Percentiles rank a stretch among this genome's conserved stretches.
Evolutionary conservation across 139 green algal genomes (phyloP).

Genomic region (Coccomyxa sp.): DNA sequence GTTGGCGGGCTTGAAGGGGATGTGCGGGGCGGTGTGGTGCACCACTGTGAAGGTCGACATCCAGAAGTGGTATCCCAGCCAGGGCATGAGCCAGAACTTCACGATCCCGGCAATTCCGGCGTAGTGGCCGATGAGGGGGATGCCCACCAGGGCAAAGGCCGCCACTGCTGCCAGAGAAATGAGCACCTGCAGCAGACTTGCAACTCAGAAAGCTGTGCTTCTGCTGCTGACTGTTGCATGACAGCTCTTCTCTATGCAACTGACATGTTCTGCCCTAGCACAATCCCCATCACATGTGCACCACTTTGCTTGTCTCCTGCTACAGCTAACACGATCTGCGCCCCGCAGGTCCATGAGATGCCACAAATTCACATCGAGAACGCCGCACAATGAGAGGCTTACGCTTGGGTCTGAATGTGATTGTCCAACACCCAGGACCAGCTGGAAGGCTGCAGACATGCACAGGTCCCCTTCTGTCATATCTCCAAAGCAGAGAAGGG

Average conservation of each 20-base stretch:
- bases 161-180: slow-evolving; percentile 67
- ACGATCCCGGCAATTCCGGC: slow-evolving; percentile 66
- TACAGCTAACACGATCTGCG: too few species aligned
- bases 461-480: too few species aligned
- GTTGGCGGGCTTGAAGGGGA: slow-evolving; percentile 89
- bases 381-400: too few species aligned
- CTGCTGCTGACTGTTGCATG: too few species aligned
- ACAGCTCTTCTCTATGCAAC: too few species aligned
- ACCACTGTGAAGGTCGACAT: slow-evolving; percentile 97
- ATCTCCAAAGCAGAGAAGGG: neutral
- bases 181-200: slow-evolving; percentile 61
- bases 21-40: slow-evolving; percentile 97
- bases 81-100: slow-evolving; percentile 98
- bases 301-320: too few species aligned
- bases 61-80: slow-evolving; percentile 99
- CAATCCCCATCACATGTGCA: slow-evolving; percentile 27
- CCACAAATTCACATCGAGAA: too few species aligned
- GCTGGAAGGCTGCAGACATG: too few species aligned
- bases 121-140: slow-evolving; percentile 71
- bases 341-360: too few species aligned
- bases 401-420: too few species aligned
- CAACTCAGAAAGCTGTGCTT: neutral
- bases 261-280: neutral
- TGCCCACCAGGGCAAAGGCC: slow-evolving; percentile 57
- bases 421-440: too few species aligned